Conservation (phyloP, 768 basidiomycete species). For the Suillus weaverae region DNA sequence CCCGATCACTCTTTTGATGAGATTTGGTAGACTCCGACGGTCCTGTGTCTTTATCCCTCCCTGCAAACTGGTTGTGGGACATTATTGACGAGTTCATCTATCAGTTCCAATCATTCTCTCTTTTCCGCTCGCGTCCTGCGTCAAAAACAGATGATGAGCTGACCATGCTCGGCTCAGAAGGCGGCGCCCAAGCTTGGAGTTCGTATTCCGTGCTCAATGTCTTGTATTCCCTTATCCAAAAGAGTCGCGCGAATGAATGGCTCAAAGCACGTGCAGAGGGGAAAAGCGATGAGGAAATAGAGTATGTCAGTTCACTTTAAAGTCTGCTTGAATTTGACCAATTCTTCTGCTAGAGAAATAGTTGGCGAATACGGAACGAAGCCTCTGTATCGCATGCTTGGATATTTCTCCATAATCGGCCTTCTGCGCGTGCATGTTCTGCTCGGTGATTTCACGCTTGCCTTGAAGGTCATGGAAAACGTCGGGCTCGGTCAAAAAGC, state of each 20-base stretch:
- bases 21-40: conserved; percentile 77
- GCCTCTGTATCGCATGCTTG: conserved; percentile 91
- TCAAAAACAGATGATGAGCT: conserved; percentile 90
- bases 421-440: conserved; percentile 94
- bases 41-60: conserved; percentile 89
- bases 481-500: conserved; percentile 93
- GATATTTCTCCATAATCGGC: conserved; percentile 96
- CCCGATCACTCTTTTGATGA: conserved; percentile 4
- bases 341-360: conserved; percentile 56
- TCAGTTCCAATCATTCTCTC: conserved; percentile 95
- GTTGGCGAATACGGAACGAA: conserved; percentile 90
- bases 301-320: conserved; percentile 47
- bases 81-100: conserved; percentile 98
- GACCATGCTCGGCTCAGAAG: conserved; percentile 73
- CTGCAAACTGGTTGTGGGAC: conserved; percentile 98
- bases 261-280: conserved; percentile 80
- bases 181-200: conserved; percentile 86
- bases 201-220: conserved; percentile 99
- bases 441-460: conserved; percentile 93
- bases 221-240: conserved; percentile 97
- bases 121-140: conserved; percentile 85
- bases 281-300: conserved; percentile 79
- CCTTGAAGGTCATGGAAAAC: conserved; percentile 91
- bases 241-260: conserved; percentile 93
- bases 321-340: neutral